These are phyloP conservation scores for Nakaseomyces bracarensis DNA, from an alignment of 1,139 yeast genomes.

Conservation along the genomic window DNA sequence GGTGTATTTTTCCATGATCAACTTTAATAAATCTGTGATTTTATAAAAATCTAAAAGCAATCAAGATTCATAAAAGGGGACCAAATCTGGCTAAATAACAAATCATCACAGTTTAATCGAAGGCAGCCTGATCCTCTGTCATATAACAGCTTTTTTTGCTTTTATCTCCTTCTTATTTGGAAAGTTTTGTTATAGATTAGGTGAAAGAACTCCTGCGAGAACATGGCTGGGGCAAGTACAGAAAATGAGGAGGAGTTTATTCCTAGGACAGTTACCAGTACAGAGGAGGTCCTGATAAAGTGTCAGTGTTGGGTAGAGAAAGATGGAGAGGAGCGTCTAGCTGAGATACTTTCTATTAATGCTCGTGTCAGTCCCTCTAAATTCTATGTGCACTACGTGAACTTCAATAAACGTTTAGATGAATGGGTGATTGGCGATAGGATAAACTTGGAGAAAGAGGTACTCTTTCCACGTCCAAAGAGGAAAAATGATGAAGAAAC, in stretches of 20 bases:
- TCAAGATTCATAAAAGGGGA: no score
- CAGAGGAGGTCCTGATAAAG: slow-evolving; percentile 54
- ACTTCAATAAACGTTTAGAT: slow-evolving; percentile 87
- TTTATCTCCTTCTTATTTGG: no score
- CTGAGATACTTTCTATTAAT: slow-evolving; percentile 78
- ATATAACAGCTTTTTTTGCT: no score
- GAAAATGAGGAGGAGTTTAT: slow-evolving; percentile 19
- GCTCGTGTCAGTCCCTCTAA: slow-evolving; percentile 66
- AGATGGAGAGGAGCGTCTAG: slow-evolving; percentile 70
- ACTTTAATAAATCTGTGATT: no score
- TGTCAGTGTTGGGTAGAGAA: slow-evolving; percentile 76
- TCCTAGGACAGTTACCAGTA: slow-evolving; percentile 24
- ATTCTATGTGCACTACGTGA: slow-evolving; percentile 89
- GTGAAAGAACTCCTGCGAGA: no score
- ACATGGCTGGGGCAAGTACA: slow-evolving; percentile 12
- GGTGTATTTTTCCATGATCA: no score
- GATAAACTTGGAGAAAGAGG: slow-evolving; percentile 59
- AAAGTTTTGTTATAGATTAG: no score
- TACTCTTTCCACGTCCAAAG: slow-evolving; percentile 59
- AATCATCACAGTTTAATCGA: no score
- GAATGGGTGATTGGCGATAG: slow-evolving; percentile 80
- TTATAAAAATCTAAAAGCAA: no score
- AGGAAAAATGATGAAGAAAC: slow-evolving; percentile 38
- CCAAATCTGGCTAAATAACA: no score
- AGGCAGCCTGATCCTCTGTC: no score